Evolutionary conservation across 2,329 filamentous ascomycete species (phyloP).

Genomic region (Fusarium keratoplasticum): DNA sequence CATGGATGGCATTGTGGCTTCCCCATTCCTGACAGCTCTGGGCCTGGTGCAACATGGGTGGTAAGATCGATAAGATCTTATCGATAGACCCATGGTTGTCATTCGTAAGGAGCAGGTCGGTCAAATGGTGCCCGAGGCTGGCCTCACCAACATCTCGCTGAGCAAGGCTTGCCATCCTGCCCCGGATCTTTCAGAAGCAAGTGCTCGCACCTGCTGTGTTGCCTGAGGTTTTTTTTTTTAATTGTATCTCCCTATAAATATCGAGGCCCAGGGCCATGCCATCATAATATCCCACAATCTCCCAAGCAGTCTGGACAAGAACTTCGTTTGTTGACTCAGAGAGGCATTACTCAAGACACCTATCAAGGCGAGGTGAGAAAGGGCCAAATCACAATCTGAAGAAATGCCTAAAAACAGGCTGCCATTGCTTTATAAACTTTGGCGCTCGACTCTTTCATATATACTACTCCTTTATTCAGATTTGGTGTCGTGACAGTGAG

Average conservation of each 20-base stretch:
- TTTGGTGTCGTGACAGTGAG: background rate
- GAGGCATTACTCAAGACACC: background rate
- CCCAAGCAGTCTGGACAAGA: background rate
- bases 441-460: background rate
- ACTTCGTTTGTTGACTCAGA: background rate
- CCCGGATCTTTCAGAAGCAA: background rate
- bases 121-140: background rate
- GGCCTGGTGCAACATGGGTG: background rate
- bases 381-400: background rate
- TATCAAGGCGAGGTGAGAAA: background rate
- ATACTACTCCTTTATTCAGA: background rate
- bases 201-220: background rate
- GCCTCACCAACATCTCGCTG: background rate
- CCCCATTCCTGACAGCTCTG: background rate
- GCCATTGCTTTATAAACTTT: too few species aligned
- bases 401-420: background rate
- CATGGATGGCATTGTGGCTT: background rate
- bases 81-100: background rate
- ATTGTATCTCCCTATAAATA: background rate
- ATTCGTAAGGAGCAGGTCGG: background rate
- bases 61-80: constrained; percentile 25
- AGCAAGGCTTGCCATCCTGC: background rate
- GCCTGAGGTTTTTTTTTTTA: background rate
- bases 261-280: background rate
- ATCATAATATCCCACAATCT: background rate